phyloP scores from a whole-genome alignment of 768 basidiomycete genomes.

The Mycena albidolilacea region DNA sequence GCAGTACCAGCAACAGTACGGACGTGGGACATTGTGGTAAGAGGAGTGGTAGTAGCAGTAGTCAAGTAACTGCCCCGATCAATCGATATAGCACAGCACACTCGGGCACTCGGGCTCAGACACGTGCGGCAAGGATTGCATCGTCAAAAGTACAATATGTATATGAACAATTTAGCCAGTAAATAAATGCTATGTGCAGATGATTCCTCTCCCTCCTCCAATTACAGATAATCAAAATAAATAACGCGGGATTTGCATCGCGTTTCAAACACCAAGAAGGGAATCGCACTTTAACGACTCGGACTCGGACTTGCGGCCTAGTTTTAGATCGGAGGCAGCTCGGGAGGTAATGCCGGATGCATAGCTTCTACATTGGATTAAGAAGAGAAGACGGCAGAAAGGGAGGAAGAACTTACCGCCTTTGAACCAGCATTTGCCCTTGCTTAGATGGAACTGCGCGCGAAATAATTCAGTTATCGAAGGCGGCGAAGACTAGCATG shows the following conservation, averaged over 20 bases:
- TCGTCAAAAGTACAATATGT: slow-evolving; percentile 30
- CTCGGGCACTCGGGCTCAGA: no score
- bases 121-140: background rate
- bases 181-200: slow-evolving; percentile 36
- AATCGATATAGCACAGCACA: no score
- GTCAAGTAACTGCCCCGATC: background rate
- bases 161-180: slow-evolving; percentile 31
- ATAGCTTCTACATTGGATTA: slow-evolving; percentile 54
- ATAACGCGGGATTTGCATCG: slow-evolving; percentile 19
- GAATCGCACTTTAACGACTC: background rate
- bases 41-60: background rate
- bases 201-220: slow-evolving; percentile 31
- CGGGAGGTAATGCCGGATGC: slow-evolving; percentile 51
- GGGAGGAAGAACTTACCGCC: slow-evolving; percentile 59
- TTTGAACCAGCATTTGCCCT: slow-evolving; percentile 93
- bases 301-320: background rate
- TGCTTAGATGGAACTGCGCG: slow-evolving; percentile 69
- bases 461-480: background rate
- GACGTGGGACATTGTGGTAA: slow-evolving; percentile 30
- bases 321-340: slow-evolving; percentile 7
- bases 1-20: slow-evolving; percentile 8
- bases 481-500: background rate
- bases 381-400: background rate
- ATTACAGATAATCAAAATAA: slow-evolving; percentile 29
- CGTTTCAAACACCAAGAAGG: slow-evolving; percentile 15